Evolutionary conservation across 768 basidiomycete species (phyloP).

Genomic region (Boletus reticuloceps): DNA sequence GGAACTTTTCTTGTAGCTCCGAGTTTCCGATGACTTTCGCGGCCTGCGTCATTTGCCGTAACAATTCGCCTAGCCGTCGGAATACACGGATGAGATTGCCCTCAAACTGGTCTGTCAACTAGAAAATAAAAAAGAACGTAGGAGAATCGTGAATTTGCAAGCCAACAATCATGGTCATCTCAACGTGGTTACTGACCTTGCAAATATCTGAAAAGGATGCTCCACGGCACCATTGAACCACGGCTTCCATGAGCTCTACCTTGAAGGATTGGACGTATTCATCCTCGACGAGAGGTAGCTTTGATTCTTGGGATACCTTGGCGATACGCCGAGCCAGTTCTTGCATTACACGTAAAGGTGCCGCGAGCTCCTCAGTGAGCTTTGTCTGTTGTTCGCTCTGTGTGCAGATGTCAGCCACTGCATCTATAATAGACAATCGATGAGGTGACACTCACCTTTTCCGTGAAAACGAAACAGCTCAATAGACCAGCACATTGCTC

Average conservation of each 20-base stretch:
- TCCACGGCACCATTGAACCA: slow-evolving; percentile 97
- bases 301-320: slow-evolving; percentile 94
- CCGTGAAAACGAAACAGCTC: slow-evolving; percentile 96
- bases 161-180: not conserved
- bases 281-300: slow-evolving; percentile 84
- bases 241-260: slow-evolving; percentile 97
- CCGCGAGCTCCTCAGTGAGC: slow-evolving; percentile 90
- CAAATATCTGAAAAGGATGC: slow-evolving; percentile 94
- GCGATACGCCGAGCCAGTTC: slow-evolving; percentile 94
- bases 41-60: slow-evolving; percentile 94
- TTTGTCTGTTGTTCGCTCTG: slow-evolving; percentile 85
- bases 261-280: slow-evolving; percentile 97
- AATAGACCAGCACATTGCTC: slow-evolving; percentile 93
- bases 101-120: slow-evolving; percentile 97
- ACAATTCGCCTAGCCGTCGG: slow-evolving; percentile 87
- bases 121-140: not conserved
- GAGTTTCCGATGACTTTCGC: slow-evolving; percentile 96
- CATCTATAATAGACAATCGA: not conserved
- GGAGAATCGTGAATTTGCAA: not conserved
- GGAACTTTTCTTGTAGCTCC: slow-evolving; percentile 93
- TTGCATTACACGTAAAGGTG: slow-evolving; percentile 91
- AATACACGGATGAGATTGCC: slow-evolving; percentile 96
- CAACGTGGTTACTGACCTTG: slow-evolving; percentile 56
- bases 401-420: not conserved
- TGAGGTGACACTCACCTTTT: slow-evolving; percentile 63